Percentiles rank a stretch among this genome's conserved stretches.
phyloP scores from a whole-genome alignment of 75 land plant genomes.

The Pinus albicaulis region DNA sequence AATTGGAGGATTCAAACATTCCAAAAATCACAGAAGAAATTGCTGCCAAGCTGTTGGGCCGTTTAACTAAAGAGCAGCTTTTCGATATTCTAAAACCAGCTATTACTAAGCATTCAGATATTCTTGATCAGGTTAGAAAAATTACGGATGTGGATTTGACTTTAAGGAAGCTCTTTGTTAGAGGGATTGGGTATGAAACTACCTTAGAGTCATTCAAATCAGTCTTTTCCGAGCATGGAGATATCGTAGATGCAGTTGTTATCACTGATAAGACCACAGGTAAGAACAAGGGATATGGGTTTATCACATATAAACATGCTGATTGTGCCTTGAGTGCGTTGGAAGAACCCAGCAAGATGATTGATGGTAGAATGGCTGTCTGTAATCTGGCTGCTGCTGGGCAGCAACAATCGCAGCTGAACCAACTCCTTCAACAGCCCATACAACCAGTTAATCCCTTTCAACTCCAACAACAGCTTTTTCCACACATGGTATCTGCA shows the following conservation, averaged over 20 bases:
- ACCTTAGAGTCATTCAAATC: slow-evolving; percentile 8
- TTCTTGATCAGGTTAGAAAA: slow-evolving; percentile 11
- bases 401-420: not conserved
- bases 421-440: not conserved
- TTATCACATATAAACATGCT: slow-evolving; percentile 18
- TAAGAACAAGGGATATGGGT: slow-evolving; percentile 25
- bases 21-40: not conserved
- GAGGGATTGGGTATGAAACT: slow-evolving; percentile 20
- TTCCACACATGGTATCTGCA: not conserved
- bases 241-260: slow-evolving; percentile 11
- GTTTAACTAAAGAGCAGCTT: slow-evolving; percentile 12
- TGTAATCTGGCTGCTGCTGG: slow-evolving; percentile 9
- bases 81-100: slow-evolving; percentile 8
- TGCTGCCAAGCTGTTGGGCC: slow-evolving; percentile 8
- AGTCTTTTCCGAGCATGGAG: slow-evolving; percentile 22
- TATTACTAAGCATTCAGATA: not conserved
- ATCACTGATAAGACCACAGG: slow-evolving; percentile 9
- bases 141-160: slow-evolving; percentile 10
- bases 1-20: not conserved
- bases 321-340: slow-evolving; percentile 17
- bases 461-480: not conserved
- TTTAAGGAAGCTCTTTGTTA: slow-evolving; percentile 21
- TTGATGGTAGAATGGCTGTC: slow-evolving; percentile 20
- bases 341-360: slow-evolving; percentile 24
- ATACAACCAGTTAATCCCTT: too few species aligned